Evolutionary conservation across 345 rosid species (phyloP), one percentile per base, ranked within the genome.

Genomic region (Turnera subulata): DNA sequence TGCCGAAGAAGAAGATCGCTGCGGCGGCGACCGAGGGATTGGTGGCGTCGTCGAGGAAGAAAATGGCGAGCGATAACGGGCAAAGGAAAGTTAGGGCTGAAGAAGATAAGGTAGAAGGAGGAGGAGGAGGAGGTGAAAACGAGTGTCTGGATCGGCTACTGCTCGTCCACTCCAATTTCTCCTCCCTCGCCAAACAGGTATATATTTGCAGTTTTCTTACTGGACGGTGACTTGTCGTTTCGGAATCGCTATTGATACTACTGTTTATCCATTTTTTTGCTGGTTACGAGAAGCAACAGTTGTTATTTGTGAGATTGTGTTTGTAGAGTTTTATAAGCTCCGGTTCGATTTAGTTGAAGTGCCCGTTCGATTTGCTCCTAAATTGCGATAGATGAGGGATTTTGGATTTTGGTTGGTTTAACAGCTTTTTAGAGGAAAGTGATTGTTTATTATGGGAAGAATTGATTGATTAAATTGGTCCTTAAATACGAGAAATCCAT

Each of bases 151-250:
- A 89, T 64, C 64, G 69, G 22, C 81, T 93, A 64, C 73, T 78
- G 59, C 81, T 80, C 53, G 79, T 82, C 15, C 97, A 81, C 24
- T 84, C 96, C 58, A 82, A 84, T 70, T 69, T 84, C n/a, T 73
- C 84, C 21, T 65, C 79, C 68, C 43, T 84, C 61, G 63, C 75
- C 38, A 80, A 66, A 23, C 85, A 82, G 90, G 99, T 89, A 57
- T 11, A 20, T 12, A 42, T 37, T 13, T 37, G n/a, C 7, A 23
- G 4, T 17, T 23, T 12, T 13, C 11, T 25, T 15, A 50, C 53
- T 15, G 40, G 6, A 8, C 7, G 6, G 22, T 1, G 47, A 4
- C 12, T 2, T 20, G 49, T 24, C n/a, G 17, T 9, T 32, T 24
- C 24, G 40, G 23, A 53, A 32, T 51, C 0, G 17, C 20, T 32